Conservation (phyloP, 176 grass and related monocot genomes). For the Alloteropsis semialata region DNA sequence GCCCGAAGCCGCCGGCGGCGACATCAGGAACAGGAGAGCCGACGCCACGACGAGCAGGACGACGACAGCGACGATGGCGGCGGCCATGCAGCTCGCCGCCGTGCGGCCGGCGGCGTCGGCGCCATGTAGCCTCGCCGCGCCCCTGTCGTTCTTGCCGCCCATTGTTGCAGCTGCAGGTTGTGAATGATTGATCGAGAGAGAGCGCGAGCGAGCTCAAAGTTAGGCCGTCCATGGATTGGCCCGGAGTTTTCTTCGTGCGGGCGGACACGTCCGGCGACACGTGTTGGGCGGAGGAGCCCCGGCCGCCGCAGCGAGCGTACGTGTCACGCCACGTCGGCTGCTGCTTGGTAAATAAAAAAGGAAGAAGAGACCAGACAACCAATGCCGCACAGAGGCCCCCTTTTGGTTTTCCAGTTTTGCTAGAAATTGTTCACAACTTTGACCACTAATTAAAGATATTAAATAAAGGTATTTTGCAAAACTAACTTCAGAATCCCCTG, state of each 20-base stretch:
- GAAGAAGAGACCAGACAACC: not conserved
- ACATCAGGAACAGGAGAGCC: not conserved
- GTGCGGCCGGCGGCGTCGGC: not conserved
- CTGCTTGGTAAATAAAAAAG: not conserved
- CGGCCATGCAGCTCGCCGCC: not conserved
- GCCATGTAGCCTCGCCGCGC: not conserved
- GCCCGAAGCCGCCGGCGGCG: not conserved
- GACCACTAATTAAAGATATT: too few relatives aligned
- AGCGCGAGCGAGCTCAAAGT: too few relatives aligned
- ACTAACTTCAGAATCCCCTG: too few relatives aligned
- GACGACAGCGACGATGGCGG: slow-evolving; percentile 4
- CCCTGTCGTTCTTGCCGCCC: not conserved
- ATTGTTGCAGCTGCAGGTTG: too few relatives aligned
- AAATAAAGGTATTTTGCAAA: too few relatives aligned
- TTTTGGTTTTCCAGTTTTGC: too few relatives aligned
- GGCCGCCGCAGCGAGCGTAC: not conserved
- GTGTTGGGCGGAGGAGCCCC: not conserved
- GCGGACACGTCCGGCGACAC: slow-evolving; percentile 29
- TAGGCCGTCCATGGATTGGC: not conserved
- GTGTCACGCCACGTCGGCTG: slow-evolving; percentile 16
- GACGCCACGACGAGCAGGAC: slow-evolving; percentile 26
- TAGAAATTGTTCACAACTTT: too few relatives aligned
- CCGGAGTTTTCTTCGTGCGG: slow-evolving; percentile 18
- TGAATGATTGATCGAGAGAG: too few relatives aligned
- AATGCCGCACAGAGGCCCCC: not conserved